phyloP scores from a whole-genome alignment of 2,329 filamentous ascomycete genomes.

The Huntiella savannae region DNA sequence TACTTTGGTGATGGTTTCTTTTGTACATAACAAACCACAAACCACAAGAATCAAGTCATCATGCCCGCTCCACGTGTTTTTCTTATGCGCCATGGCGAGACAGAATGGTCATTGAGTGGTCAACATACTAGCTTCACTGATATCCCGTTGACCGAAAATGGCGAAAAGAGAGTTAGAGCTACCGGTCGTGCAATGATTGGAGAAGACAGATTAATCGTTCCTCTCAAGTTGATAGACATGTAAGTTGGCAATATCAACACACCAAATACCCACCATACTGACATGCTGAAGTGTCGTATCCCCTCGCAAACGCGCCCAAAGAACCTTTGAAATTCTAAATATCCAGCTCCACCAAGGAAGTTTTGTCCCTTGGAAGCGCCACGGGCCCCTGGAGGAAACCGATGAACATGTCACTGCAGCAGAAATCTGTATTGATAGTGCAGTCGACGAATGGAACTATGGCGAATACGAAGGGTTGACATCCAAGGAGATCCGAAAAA shows the following conservation, averaged over 20 bases:
- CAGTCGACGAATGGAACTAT: slow-evolving; percentile 74
- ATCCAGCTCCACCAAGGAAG: slow-evolving; percentile 43
- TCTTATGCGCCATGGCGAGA: slow-evolving; percentile 79
- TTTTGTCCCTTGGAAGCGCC: slow-evolving; percentile 46
- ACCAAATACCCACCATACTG: not conserved
- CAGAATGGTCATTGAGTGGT: slow-evolving; percentile 81
- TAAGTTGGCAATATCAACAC: slow-evolving; percentile 23
- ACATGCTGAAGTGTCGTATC: slow-evolving; percentile 50
- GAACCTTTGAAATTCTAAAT: slow-evolving; percentile 74
- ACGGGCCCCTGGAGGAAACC: slow-evolving; percentile 21
- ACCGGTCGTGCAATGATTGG: slow-evolving; percentile 76
- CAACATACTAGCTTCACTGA: slow-evolving; percentile 74
- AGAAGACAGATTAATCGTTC: slow-evolving; percentile 66
- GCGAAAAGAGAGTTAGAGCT: slow-evolving; percentile 54
- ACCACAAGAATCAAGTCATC: not conserved
- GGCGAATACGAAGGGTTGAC: slow-evolving; percentile 73
- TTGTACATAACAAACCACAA: no score
- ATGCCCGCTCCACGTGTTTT: slow-evolving; percentile 51
- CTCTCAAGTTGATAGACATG: slow-evolving; percentile 66
- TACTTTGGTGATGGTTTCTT: no score
- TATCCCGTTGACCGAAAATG: slow-evolving; percentile 64
- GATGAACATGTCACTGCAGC: slow-evolving; percentile 30
- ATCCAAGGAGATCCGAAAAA: slow-evolving; percentile 43
- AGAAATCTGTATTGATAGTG: slow-evolving; percentile 46
- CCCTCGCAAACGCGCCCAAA: slow-evolving; percentile 64